A percentile compares a stretch with the other conserved stretches of the same genome.
Conservation (phyloP, 1,284 basidiomycete species). For the Meira miltonrushii region DNA sequence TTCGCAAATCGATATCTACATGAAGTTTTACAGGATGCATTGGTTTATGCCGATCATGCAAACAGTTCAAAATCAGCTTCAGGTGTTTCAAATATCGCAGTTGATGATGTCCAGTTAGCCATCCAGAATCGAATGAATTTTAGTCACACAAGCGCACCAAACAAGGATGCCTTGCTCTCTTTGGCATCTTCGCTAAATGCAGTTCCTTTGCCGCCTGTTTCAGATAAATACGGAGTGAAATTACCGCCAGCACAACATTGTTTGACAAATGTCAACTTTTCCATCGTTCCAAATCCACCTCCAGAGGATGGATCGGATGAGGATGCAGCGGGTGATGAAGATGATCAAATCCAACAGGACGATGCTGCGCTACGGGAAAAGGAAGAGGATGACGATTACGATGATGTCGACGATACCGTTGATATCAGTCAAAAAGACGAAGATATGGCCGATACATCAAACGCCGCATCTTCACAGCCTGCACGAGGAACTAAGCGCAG, state of each 20-base stretch:
- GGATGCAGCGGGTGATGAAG: slow-evolving; percentile 17
- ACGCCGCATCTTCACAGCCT: slow-evolving; percentile 3
- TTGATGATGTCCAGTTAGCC: slow-evolving; percentile 84
- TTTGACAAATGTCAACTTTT: slow-evolving; percentile 84
- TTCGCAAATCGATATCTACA: slow-evolving; percentile 88
- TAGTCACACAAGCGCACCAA: slow-evolving; percentile 85
- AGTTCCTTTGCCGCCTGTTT: slow-evolving; percentile 78
- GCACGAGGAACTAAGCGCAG: slow-evolving; percentile 37
- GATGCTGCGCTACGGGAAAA: slow-evolving; percentile 14
- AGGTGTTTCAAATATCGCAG: slow-evolving; percentile 56
- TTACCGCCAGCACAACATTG: slow-evolving; percentile 76
- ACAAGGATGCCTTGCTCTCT: slow-evolving; percentile 87
- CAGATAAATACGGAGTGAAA: slow-evolving; percentile 90
- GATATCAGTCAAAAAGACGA: slow-evolving; percentile 7
- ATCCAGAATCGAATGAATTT: slow-evolving; percentile 89
- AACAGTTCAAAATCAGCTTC: slow-evolving; percentile 10
- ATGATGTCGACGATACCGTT: neutral
- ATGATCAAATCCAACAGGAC: slow-evolving; percentile 19
- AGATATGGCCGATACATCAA: neutral
- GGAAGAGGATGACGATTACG: neutral
- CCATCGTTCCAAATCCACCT: slow-evolving; percentile 79
- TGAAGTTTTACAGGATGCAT: slow-evolving; percentile 82
- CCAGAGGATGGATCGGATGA: slow-evolving; percentile 51
- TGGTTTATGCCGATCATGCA: slow-evolving; percentile 89
- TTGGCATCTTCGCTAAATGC: slow-evolving; percentile 86